A percentile compares a stretch with the other conserved stretches of the same genome.
Evolutionary conservation across 2,329 filamentous ascomycete species (phyloP).

Genomic region (Thelonectria blattea): DNA sequence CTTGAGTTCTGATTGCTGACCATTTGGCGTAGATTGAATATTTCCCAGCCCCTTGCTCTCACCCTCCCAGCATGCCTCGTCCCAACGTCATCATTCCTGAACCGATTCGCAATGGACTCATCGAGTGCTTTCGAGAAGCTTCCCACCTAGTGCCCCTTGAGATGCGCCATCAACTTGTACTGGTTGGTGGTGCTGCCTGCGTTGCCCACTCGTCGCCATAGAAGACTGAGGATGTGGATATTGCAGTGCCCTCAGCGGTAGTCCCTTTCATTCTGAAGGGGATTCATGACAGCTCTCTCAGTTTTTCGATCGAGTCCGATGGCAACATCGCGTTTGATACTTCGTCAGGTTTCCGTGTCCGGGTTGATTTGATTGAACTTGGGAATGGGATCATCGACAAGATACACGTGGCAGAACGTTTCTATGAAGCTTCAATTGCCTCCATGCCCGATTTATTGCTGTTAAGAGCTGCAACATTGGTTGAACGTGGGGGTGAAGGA

Average conservation of each 20-base stretch:
- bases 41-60: no score
- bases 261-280: slow-evolving; percentile 5
- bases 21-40: no score
- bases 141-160: no score
- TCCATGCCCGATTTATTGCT: slow-evolving; percentile 16
- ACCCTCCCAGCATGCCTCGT: no score
- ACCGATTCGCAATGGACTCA: no score
- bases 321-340: slow-evolving; percentile 18
- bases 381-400: background rate
- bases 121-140: no score
- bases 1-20: no score
- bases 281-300: slow-evolving; percentile 4
- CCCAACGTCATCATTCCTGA: no score
- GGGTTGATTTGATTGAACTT: slow-evolving; percentile 18
- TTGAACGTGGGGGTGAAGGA: slow-evolving; percentile 15
- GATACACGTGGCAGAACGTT: slow-evolving; percentile 4
- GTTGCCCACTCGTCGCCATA: slow-evolving; percentile 14
- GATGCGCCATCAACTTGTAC: slow-evolving; percentile 8
- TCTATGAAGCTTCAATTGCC: slow-evolving; percentile 8
- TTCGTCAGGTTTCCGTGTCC: no score
- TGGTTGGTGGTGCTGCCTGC: slow-evolving; percentile 18
- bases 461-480: slow-evolving; percentile 15
- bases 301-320: slow-evolving; percentile 15
- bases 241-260: slow-evolving; percentile 11
- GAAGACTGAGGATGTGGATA: slow-evolving; percentile 19